Percentiles rank a stretch among this genome's conserved stretches.
Conservation (phyloP, 108 stramenopile genomes). For the Cyclotella cryptica region DNA sequence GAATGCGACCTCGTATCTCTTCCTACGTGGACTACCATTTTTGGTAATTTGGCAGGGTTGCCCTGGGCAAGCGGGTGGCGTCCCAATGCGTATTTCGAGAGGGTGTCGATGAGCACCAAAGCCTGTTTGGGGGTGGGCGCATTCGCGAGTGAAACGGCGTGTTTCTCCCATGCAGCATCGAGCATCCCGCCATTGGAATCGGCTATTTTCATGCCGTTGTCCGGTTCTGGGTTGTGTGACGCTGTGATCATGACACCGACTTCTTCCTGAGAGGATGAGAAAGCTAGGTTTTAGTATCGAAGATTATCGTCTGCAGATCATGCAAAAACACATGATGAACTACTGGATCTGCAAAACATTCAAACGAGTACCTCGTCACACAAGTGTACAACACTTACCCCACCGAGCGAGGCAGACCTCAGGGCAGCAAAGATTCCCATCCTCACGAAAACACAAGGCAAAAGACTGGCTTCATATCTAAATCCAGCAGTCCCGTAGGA, state of each 20-base stretch:
- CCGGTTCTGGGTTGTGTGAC: slow-evolving; percentile 92
- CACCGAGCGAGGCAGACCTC: slow-evolving; percentile 50
- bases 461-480: slow-evolving; percentile 65
- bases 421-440: slow-evolving; percentile 69
- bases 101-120: slow-evolving; percentile 35
- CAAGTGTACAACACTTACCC: too few species aligned
- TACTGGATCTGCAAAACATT: too few species aligned
- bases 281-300: too few species aligned
- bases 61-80: neutral
- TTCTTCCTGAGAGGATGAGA: too few species aligned
- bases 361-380: too few species aligned
- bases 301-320: too few species aligned
- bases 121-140: slow-evolving; percentile 48
- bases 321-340: too few species aligned
- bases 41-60: slow-evolving; percentile 37
- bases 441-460: slow-evolving; percentile 71
- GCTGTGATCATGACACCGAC: slow-evolving; percentile 98
- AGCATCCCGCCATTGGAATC: slow-evolving; percentile 96
- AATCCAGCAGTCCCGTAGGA: slow-evolving; percentile 89
- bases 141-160: slow-evolving; percentile 78
- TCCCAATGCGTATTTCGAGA: slow-evolving; percentile 15
- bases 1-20: slow-evolving; percentile 92
- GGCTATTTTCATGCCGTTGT: slow-evolving; percentile 98
- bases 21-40: slow-evolving; percentile 77
- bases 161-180: slow-evolving; percentile 73